Evolutionary conservation across 1,139 yeast genomes (phyloP).

Genomic region (Saccharomyces hybrid): DNA sequence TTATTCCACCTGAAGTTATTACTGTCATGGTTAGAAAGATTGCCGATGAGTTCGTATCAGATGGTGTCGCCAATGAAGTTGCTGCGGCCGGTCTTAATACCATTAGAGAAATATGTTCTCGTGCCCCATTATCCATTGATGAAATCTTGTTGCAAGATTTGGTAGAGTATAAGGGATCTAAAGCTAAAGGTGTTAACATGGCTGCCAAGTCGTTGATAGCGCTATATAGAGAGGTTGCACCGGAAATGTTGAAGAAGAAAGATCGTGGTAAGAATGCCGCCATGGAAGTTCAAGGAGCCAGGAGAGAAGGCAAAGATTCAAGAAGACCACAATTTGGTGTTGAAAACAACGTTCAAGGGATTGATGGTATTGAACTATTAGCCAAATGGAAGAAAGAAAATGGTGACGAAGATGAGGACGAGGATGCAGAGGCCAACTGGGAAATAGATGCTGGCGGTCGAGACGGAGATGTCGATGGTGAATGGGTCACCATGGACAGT

Average conservation of each 20-base stretch:
- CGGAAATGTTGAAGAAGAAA: slow-evolving; percentile 82
- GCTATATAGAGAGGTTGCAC: slow-evolving; percentile 87
- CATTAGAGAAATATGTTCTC: slow-evolving; percentile 80
- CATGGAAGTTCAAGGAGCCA: slow-evolving; percentile 62
- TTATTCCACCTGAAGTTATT: slow-evolving; percentile 91
- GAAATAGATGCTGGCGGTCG: slow-evolving; percentile 47
- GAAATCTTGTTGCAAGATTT: slow-evolving; percentile 80
- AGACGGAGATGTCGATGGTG: slow-evolving; percentile 40
- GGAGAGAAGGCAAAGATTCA: slow-evolving; percentile 32
- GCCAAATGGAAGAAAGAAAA: slow-evolving; percentile 63
- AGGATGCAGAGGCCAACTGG: slow-evolving; percentile 47
- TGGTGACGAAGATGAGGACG: slow-evolving; percentile 52
- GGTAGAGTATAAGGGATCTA: slow-evolving; percentile 84
- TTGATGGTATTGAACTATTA: slow-evolving; percentile 85
- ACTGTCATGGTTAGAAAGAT: slow-evolving; percentile 75
- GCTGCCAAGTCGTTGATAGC: slow-evolving; percentile 86
- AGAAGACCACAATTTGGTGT: slow-evolving; percentile 66
- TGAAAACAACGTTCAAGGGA: slow-evolving; percentile 49
- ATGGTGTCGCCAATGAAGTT: slow-evolving; percentile 96
- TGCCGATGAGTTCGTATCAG: slow-evolving; percentile 96
- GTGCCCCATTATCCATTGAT: slow-evolving; percentile 93
- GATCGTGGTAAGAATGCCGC: slow-evolving; percentile 92
- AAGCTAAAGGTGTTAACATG: slow-evolving; percentile 86
- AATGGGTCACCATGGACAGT: slow-evolving; percentile 49
- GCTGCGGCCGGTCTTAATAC: slow-evolving; percentile 97